Conservation (phyloP, 2,329 filamentous ascomycete species). For the Xylariaceae sp. region DNA sequence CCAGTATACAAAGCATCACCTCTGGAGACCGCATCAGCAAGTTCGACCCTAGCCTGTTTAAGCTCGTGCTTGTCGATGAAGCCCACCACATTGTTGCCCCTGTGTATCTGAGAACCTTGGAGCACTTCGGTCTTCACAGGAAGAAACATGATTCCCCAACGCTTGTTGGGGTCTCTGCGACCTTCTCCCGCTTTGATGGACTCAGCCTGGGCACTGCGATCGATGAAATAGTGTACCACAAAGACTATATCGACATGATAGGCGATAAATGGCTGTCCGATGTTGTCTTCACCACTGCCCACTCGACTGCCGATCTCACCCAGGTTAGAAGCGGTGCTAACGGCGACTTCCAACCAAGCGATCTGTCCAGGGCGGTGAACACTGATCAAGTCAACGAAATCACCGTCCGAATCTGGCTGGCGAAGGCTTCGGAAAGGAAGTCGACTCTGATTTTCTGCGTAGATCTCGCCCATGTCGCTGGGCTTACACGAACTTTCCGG, state of each 20-base stretch:
- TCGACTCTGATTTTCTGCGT: slow-evolving; percentile 96
- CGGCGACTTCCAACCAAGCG: slow-evolving; percentile 78
- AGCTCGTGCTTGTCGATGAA: slow-evolving; percentile 92
- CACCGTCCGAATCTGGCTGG: slow-evolving; percentile 83
- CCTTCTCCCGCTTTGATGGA: slow-evolving; percentile 78
- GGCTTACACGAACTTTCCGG: slow-evolving; percentile 76
- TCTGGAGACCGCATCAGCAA: slow-evolving; percentile 78
- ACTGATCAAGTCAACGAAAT: slow-evolving; percentile 79
- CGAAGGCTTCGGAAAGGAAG: slow-evolving; percentile 71
- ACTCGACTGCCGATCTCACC: slow-evolving; percentile 78
- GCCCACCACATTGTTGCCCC: slow-evolving; percentile 93
- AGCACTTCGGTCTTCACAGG: slow-evolving; percentile 71
- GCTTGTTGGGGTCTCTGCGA: slow-evolving; percentile 88
- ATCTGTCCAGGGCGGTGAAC: slow-evolving; percentile 84
- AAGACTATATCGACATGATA: slow-evolving; percentile 66
- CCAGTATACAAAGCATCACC: slow-evolving; percentile 82
- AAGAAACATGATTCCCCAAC: slow-evolving; percentile 60
- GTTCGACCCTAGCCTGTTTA: slow-evolving; percentile 79
- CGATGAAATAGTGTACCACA: slow-evolving; percentile 95
- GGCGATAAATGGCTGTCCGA: slow-evolving; percentile 89
- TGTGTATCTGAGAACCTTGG: slow-evolving; percentile 73
- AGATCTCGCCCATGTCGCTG: slow-evolving; percentile 78
- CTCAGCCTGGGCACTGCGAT: slow-evolving; percentile 80
- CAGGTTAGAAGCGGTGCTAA: slow-evolving; percentile 63
- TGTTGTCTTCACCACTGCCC: slow-evolving; percentile 92